Evolutionary conservation across 2,329 filamentous ascomycete species (phyloP).

Genomic region (Cladosporium sp.): DNA sequence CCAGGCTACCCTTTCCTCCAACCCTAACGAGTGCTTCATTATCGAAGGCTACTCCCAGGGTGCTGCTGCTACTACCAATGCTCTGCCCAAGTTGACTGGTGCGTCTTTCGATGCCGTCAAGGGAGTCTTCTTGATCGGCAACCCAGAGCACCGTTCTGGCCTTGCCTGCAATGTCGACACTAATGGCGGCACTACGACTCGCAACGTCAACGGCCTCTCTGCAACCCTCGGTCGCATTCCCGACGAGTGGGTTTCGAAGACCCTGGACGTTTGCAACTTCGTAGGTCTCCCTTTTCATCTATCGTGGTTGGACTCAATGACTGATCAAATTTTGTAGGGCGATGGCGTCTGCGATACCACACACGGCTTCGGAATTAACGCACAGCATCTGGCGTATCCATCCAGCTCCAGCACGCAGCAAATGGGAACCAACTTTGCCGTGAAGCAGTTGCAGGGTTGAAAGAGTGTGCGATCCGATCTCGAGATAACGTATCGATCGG

Average conservation of each 20-base stretch:
- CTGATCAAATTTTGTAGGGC: slow-evolving; percentile 20
- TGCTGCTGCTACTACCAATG: slow-evolving; percentile 34
- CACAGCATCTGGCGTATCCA: slow-evolving; percentile 29
- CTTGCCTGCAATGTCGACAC: slow-evolving; percentile 35
- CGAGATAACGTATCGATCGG: neutral
- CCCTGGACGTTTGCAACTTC: slow-evolving; percentile 34
- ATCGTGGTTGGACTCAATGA: neutral
- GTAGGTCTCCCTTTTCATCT: slow-evolving; percentile 19
- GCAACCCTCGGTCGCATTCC: slow-evolving; percentile 24
- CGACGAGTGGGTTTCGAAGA: slow-evolving; percentile 32
- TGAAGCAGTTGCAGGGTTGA: slow-evolving; percentile 2
- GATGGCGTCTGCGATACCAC: slow-evolving; percentile 36
- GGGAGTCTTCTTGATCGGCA: slow-evolving; percentile 34
- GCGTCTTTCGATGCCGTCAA: slow-evolving; percentile 33
- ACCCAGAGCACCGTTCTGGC: slow-evolving; percentile 32
- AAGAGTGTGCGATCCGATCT: too few species aligned
- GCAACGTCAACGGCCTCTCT: slow-evolving; percentile 28
- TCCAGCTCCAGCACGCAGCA: slow-evolving; percentile 27
- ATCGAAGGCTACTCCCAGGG: slow-evolving; percentile 37
- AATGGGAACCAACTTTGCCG: slow-evolving; percentile 27
- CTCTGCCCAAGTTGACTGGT: slow-evolving; percentile 31
- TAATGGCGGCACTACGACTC: slow-evolving; percentile 31
- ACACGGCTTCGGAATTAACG: slow-evolving; percentile 30
- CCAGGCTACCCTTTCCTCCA: slow-evolving; percentile 20
- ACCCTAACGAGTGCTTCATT: slow-evolving; percentile 33